Base-by-base conservation (phyloP, 2,329 filamentous ascomycete species). In the Teratosphaeria viscida region DNA sequence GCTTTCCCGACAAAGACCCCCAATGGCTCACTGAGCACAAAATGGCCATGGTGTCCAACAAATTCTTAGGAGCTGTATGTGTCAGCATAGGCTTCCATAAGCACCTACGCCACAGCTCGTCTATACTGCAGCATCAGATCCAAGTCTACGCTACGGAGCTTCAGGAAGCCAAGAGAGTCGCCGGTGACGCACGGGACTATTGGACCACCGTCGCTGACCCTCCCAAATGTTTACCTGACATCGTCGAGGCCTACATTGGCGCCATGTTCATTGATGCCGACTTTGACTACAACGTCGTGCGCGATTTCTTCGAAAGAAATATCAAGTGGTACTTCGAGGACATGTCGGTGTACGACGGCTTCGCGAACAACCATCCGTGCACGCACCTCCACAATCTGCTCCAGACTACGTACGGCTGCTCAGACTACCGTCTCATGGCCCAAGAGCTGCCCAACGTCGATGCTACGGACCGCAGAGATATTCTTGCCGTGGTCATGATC, bases 21-120 rank as follows among this genome's bases (percentile, higher is more conserved):
- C 92, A 97, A 71, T 97, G 92, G 92, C 79, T 99, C 61, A 97
- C 94, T 0, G 94, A 97, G 74, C 92, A 97, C 79, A 97, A 97
- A 76, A 62, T 95, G 86, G 90, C 92, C n/a, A 96, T 99, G 89
- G 92, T 94, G 0, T 94, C 90, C 57, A 99, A 99, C 76, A 91
- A 92, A 62, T 99, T 97, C 70, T 81, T 96, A 1, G 90, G 89
- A 1, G 89, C 86, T 19, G 78, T 97, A 2, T 88, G 88, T 61
- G 89, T 95, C 2, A 81, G 84, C 55, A 81, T 97, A 0, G 86
- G 83, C 0, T 87, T 97, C 59, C 85, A 96, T 70, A 82, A 79
- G 55, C 86, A 92, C 70, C 75, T 97, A 16, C 81, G 79, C 2
- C 76, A 78, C 59, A 76, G 76, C 60, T 73, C 76, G 32, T 64